Percentiles rank a stretch among this genome's conserved stretches.
phyloP scores from a whole-genome alignment of 345 rosid species.

The Capsella bursapastoris region DNA sequence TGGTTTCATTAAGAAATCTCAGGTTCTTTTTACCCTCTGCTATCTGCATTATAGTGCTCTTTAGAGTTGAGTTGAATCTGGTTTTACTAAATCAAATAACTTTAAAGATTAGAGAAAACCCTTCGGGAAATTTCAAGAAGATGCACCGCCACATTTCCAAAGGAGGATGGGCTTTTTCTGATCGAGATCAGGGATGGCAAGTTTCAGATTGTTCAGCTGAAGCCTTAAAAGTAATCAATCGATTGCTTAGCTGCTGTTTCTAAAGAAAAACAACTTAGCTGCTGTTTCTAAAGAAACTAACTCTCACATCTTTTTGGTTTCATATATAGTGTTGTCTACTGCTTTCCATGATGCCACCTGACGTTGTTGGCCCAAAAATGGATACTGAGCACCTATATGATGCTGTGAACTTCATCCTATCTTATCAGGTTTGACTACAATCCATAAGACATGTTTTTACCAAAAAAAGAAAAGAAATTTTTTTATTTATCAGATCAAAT shows the following conservation, averaged over 20 bases:
- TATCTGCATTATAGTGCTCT: too few species aligned
- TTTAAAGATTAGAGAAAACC: constrained; percentile 30
- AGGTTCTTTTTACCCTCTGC: constrained; percentile 41
- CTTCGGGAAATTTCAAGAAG: constrained; percentile 53
- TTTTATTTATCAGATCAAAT: not conserved
- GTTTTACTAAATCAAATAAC: not conserved
- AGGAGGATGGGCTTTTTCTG: constrained; percentile 78
- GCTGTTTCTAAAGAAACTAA: too few species aligned
- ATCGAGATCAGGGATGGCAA: constrained; percentile 77
- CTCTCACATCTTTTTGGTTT: not conserved
- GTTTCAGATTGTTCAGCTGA: constrained; percentile 80
- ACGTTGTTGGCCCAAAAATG: constrained; percentile 56
- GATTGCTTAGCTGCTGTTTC: not conserved
- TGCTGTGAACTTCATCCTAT: constrained; percentile 58
- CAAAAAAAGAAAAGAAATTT: not conserved
- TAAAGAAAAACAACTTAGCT: too few species aligned
- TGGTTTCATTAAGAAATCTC: constrained; percentile 56
- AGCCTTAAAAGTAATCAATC: constrained; percentile 53
- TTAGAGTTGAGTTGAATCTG: too few species aligned
- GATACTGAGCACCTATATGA: constrained; percentile 53
- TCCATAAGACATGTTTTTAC: too few species aligned
- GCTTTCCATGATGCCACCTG: constrained; percentile 53
- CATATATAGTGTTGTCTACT: constrained; percentile 49
- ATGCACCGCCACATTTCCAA: constrained; percentile 72
- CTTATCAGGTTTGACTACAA: constrained; percentile 50